Evolutionary conservation across 495 filamentous ascomycete species (phyloP), one percentile per base, ranked within the genome.

Genomic region (Penicillium cinerascens): DNA sequence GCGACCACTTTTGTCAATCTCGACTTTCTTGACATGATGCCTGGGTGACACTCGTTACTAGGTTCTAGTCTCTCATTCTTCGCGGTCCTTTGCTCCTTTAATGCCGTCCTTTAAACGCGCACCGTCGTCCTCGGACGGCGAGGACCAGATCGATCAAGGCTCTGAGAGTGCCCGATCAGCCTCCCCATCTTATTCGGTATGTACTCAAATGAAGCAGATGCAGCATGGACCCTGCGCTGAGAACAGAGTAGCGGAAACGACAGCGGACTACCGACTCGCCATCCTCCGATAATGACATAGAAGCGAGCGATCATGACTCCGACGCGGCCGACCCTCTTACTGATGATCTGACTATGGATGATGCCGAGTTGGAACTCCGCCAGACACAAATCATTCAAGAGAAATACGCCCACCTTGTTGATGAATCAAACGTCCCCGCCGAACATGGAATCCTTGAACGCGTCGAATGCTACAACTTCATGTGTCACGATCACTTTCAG

Each of bases 401-500:
- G 33, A 83, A 84, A 62, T 81, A 81, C 17, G 67, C 70, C 7
- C 67, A 79, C 70, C 2, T 71, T 59, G 53, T 64, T 67, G 53
- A 73, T 74, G 80, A 83, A 43, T 77, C 86, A 8, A 95, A 95
- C 57, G 72, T 79, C 3, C 78, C 89, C 8, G 86, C 90, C 4
- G 88, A 95, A n/a, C 84, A 87, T 65, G 88, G 86, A 6, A 88
- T 95, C 42, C 82, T 96, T 27, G 84, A 93, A 69, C 82, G 82
- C 47, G 85, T 97, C 29, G 86, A 82, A 44, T 95, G 89, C 67
- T 82, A 85, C 52, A 97, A 96, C 63, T 95, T 95, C 66, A 96
- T 97, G 93, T 97, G 92, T 61, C 93, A 99, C 62, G 71, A 78
- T 16, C 84, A 83, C 51, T 82, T 97, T 15, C 78, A 85, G 47